phyloP scores from a whole-genome alignment of 441 rosid genomes.

The Rhodomyrtus psidioides region DNA sequence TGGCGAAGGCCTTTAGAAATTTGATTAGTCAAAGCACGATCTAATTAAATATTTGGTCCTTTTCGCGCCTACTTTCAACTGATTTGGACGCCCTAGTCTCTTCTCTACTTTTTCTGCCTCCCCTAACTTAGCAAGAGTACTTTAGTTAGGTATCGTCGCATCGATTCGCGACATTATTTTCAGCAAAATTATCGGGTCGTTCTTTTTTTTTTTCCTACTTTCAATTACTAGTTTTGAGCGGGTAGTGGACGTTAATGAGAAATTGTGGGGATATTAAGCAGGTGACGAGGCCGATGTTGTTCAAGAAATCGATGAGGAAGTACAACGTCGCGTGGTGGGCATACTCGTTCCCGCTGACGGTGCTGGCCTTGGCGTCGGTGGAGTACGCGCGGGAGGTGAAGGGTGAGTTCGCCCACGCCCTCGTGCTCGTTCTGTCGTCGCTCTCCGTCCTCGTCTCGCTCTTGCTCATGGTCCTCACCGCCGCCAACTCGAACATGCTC shows the following conservation, averaged over 20 bases:
- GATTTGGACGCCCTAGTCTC: neutral
- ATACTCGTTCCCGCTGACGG: conserved; percentile 32
- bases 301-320: conserved; percentile 37
- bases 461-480: conserved; percentile 11
- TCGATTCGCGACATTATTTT: neutral
- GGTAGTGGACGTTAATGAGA: neutral
- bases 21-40: neutral
- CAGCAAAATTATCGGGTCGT: neutral
- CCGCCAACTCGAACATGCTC: conserved; percentile 4
- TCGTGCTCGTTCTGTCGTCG: conserved; percentile 19
- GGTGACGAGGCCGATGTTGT: conserved; percentile 26
- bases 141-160: neutral
- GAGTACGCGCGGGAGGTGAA: conserved; percentile 28
- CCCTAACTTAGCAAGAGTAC: neutral
- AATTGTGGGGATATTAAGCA: neutral
- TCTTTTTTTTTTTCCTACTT: too few species aligned
- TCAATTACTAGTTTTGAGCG: neutral
- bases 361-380: conserved; percentile 24
- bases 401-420: conserved; percentile 11
- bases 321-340: conserved; percentile 42
- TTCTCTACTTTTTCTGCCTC: neutral
- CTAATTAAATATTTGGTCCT: neutral
- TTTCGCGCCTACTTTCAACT: neutral
- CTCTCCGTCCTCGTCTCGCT: conserved; percentile 9
- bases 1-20: neutral